These are phyloP conservation scores for Trametes versicolor DNA, from an alignment of 1,284 basidiomycete genomes.

Conservation along the genomic window DNA sequence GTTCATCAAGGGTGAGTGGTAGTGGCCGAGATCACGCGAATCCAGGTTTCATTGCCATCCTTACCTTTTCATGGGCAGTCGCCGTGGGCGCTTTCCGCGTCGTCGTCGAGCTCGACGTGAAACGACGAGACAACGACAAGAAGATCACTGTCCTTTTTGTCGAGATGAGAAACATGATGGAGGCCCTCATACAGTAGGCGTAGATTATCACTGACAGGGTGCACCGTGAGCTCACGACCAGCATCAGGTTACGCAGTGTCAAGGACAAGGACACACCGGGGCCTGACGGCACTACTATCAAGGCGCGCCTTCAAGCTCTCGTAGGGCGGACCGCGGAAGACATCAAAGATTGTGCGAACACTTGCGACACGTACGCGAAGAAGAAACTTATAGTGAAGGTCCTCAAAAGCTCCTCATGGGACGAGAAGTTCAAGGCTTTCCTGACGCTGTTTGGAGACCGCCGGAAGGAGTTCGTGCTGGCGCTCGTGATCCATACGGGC, in stretches of 20 bases:
- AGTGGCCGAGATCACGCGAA: too few species aligned
- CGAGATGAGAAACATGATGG: constrained; percentile 58
- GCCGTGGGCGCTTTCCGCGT: constrained; percentile 55
- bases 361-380: constrained; percentile 46
- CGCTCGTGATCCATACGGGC: constrained; percentile 47
- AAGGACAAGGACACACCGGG: constrained; percentile 31
- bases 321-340: constrained; percentile 40
- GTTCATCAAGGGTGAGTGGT: constrained; percentile 36
- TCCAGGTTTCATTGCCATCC: background rate
- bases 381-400: constrained; percentile 48
- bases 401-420: constrained; percentile 50
- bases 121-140: constrained; percentile 53
- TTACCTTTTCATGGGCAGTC: constrained; percentile 40
- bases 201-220: background rate
- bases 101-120: constrained; percentile 51
- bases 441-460: constrained; percentile 46
- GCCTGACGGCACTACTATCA: constrained; percentile 37
- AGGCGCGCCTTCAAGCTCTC: constrained; percentile 37
- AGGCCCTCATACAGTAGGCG: constrained; percentile 50
- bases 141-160: constrained; percentile 52
- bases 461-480: constrained; percentile 46
- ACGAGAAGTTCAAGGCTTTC: constrained; percentile 46
- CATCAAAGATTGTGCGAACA: constrained; percentile 45
- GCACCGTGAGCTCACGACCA: background rate
- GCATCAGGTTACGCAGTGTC: constrained; percentile 32